Evolutionary conservation across 2,329 filamentous ascomycete species (phyloP), one percentile per base, ranked within the genome.

Genomic region (Thelonectria blattea): DNA sequence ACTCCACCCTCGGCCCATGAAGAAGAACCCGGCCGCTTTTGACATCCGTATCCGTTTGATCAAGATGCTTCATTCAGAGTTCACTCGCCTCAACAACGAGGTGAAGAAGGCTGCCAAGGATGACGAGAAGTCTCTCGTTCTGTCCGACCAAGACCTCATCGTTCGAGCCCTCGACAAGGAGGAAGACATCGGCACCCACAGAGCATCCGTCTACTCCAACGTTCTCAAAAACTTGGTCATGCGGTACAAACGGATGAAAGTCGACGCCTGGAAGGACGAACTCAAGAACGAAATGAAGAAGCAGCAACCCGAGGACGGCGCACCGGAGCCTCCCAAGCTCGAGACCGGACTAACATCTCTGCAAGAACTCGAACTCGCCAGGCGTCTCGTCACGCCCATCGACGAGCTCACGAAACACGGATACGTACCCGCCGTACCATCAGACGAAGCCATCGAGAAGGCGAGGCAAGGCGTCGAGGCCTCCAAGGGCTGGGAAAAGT

Each of bases 181-280:
- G 76, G 88, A 96, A 72, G 85, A 85, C 37, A 79, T 87, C 8
- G 93, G 93, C 1, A 81, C 81, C 12, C 86, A 88, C 15, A 89
- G 89, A 61, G 78, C 83, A 1, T 76, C 83, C 0, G 86, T 98
- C 27, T 99, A 99, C 71, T 81, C 84, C 8, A 97, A 96, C 68
- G 81, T 93, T 24, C 87, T 98, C 74, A 96, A 93, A 72, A 91
- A 92, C 65, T 88, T 88, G 34, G 89, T 98, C 60, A 83, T 90
- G 68, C 82, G 83, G 45, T 88, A 93, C 72, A 92, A 90, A 71
- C 90, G 89, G 63, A 93, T 96, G 90, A 81, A 80, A 1, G 72
- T 86, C 3, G 81, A 83, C 3, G 84, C 91, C 48, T 98, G 93
- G 92, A 85, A 85, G 61, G 82, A 86, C 30, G 87, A 89, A 64